Base-by-base conservation (phyloP, 495 filamentous ascomycete genomes). In the Hypomontagnella submonticulosa region DNA sequence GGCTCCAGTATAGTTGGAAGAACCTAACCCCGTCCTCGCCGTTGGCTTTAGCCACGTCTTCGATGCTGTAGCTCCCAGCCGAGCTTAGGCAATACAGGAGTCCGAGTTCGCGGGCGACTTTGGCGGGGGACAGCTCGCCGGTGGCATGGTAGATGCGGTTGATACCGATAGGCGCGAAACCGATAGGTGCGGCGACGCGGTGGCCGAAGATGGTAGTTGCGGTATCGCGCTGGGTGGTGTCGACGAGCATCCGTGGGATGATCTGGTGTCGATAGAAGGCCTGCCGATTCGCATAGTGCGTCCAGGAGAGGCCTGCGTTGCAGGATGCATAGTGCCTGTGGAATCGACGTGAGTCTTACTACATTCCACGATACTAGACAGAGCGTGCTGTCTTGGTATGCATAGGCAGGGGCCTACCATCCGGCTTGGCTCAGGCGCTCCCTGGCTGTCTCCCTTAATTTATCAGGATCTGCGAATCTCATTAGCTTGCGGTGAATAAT, bases 191-290 rank as follows among this genome's bases (percentile, higher is more conserved):
- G 6, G 79, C 75, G 40, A 87, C 82, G 30, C 76, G 78, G 69
- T 88, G 86, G 12, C 85, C 85, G 76, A 88, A 90, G 58, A 91
- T 87, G 9, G 70, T 73, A 27, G 85, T 84, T 3, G 67, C 71
- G 1, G 84, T 89, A 68, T 89, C 86, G 6, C 86, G 81, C 13
- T 60, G 63, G 62, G 82, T 85, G 13, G 87, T 89, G 73, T 89
- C 85, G 57, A 89, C 81, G 4, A 90, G 80, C 71, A 81, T 83
- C 16, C 80, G 80, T 2, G 87, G 88, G 56, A 89, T 83, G 69
- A 90, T 85, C 36, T 85, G 80, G 75, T 88, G 88, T 0, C 86
- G 83, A 78, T 82, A 88, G 81, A 90, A 90, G 61, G 88, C 81
- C 71, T 89, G 84, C 1, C 88, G 82, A 73, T 90, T 90, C 10